Conservation (phyloP, 768 basidiomycete species). For the Amanita jacksonii region DNA sequence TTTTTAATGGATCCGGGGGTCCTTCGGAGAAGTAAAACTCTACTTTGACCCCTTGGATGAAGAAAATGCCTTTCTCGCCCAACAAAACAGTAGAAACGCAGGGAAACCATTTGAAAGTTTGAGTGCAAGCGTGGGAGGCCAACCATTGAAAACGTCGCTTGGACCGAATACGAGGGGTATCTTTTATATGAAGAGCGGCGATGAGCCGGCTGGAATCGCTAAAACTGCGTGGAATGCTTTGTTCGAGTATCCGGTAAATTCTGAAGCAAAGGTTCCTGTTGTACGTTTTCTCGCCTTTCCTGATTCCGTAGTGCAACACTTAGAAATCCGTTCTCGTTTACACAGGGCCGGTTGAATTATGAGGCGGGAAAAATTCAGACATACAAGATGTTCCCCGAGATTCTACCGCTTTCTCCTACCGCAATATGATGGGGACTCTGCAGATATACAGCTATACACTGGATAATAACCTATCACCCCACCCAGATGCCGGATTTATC, state of each 20-base stretch:
- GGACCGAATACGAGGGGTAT: background rate
- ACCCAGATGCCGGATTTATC: slow-evolving; percentile 23
- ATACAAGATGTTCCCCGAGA: slow-evolving; percentile 21
- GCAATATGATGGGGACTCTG: slow-evolving; percentile 23
- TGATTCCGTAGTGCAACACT: background rate
- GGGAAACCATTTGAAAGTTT: background rate
- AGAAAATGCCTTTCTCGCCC: background rate
- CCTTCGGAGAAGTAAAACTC: background rate
- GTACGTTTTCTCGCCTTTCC: background rate
- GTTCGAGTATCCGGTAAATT: too few relatives aligned
- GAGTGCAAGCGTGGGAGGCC: background rate
- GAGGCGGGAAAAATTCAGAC: slow-evolving; percentile 23
- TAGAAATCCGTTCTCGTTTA: too few relatives aligned
- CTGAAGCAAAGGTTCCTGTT: too few relatives aligned
- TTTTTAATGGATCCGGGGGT: background rate
- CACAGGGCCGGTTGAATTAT: slow-evolving; percentile 20
- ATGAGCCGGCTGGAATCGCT: too few relatives aligned
- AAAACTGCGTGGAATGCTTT: too few relatives aligned
- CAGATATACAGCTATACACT: slow-evolving; percentile 27
- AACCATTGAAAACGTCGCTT: background rate
- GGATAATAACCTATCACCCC: slow-evolving; percentile 17
- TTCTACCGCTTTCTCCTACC: slow-evolving; percentile 24
- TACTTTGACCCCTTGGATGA: background rate
- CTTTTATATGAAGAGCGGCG: background rate
- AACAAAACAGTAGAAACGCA: background rate